Conservation (phyloP, 1,139 yeast genomes). For the Suhomyces maxii region DNA sequence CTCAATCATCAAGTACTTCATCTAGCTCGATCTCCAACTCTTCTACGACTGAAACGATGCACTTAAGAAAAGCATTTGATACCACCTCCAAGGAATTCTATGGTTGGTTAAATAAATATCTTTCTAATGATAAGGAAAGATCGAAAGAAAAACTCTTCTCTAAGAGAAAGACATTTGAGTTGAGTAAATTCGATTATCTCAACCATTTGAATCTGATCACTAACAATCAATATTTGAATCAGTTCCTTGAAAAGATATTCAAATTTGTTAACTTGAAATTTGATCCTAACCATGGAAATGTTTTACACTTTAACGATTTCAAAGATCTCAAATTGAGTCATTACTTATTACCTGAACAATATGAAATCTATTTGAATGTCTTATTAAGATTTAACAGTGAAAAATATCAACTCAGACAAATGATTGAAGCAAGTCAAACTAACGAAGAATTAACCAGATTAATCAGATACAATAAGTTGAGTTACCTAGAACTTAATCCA, state of each 20-base stretch:
- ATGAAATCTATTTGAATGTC: slow-evolving; percentile 35
- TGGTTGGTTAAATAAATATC: slow-evolving; percentile 68
- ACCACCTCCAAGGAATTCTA: slow-evolving; percentile 74
- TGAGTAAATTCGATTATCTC: slow-evolving; percentile 71
- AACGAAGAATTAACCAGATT: slow-evolving; percentile 44
- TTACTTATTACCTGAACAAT: slow-evolving; percentile 26
- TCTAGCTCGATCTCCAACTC: slow-evolving; percentile 2
- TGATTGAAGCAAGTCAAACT: slow-evolving; percentile 42
- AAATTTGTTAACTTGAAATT: slow-evolving; percentile 31
- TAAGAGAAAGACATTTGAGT: slow-evolving; percentile 63
- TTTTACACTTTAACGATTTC: slow-evolving; percentile 23
- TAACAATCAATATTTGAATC: slow-evolving; percentile 49
- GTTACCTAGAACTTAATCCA: slow-evolving; percentile 6
- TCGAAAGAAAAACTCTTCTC: slow-evolving; percentile 61
- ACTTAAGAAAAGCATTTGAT: slow-evolving; percentile 58
- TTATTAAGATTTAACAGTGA: slow-evolving; percentile 44
- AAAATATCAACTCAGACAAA: slow-evolving; percentile 43
- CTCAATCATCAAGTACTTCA: slow-evolving; percentile 1
- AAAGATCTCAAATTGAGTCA: slow-evolving; percentile 25
- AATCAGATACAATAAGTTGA: slow-evolving; percentile 32
- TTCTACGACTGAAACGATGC: slow-evolving; percentile 13
- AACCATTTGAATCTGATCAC: slow-evolving; percentile 60
- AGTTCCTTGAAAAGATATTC: slow-evolving; percentile 40
- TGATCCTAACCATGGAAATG: slow-evolving; percentile 15
- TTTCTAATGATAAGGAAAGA: slow-evolving; percentile 63